These are phyloP conservation scores for Hymenoscyphus salicellus DNA, from an alignment of 2,329 filamentous ascomycete genomes.

Conservation along the genomic window DNA sequence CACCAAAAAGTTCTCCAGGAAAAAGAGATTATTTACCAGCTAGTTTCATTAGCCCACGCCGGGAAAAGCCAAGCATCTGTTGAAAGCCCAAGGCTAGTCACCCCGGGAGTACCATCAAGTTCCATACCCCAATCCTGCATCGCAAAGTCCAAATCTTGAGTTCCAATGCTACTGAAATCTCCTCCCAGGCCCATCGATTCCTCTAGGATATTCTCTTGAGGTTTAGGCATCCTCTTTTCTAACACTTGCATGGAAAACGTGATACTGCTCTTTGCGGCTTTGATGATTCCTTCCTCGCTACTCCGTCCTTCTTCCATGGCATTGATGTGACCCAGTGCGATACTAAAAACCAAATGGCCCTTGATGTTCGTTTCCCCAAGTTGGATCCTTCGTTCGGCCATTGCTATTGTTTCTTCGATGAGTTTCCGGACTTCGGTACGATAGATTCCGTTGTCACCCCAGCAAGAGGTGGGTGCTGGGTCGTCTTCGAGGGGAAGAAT, in stretches of 20 bases:
- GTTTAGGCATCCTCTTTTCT: constrained; percentile 3
- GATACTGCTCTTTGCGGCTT: constrained; percentile 22
- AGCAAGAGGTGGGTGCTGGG: constrained; percentile 28
- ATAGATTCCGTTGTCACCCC: constrained; percentile 30
- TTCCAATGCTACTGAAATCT: neutral
- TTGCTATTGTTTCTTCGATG: constrained; percentile 32
- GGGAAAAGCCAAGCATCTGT: too few species aligned
- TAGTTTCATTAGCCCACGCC: too few species aligned
- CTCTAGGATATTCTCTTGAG: neutral
- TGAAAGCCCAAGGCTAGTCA: too few species aligned
- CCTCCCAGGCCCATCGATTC: neutral
- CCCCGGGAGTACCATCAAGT: neutral
- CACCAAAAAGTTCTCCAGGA: too few species aligned
- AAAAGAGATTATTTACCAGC: too few species aligned
- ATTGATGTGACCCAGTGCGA: constrained; percentile 42
- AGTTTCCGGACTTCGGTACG: constrained; percentile 36
- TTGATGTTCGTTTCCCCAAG: constrained; percentile 47
- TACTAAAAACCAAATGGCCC: constrained; percentile 40
- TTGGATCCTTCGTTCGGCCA: constrained; percentile 36
- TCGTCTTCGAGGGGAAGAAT: constrained; percentile 19
- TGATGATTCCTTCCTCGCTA: constrained; percentile 17
- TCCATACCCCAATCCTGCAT: constrained; percentile 13
- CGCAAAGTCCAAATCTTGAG: constrained; percentile 6
- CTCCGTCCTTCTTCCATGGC: constrained; percentile 24
- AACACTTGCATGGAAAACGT: constrained; percentile 22